Conservation (phyloP, 208 protist species). For the Trypanosoma platydactyli region DNA sequence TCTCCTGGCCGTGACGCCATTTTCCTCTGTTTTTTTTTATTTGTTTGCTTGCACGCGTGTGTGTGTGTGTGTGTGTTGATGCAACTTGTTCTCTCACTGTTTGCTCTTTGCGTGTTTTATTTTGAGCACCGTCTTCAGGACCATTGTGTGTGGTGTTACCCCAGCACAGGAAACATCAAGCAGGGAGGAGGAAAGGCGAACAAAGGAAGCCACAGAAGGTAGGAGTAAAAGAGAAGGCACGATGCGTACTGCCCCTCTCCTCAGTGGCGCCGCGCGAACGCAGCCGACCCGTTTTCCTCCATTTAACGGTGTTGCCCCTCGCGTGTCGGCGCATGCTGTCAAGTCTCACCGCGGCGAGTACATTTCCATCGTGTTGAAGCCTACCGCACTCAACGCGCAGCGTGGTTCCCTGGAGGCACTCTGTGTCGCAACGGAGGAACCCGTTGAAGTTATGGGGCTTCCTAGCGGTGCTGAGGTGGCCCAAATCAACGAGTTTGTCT, state of each 20-base stretch:
- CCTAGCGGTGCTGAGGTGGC: conserved; percentile 74
- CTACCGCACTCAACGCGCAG: conserved; percentile 37
- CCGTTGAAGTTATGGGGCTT: conserved; percentile 63
- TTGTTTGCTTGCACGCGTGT: background rate
- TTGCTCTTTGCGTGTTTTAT: conserved; percentile 8
- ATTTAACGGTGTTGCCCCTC: conserved; percentile 84
- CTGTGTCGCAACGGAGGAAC: conserved; percentile 66
- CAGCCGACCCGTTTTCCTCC: conserved; percentile 57
- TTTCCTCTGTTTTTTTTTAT: conserved; percentile 16
- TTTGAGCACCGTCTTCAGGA: background rate
- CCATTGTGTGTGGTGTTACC: background rate
- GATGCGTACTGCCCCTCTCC: conserved; percentile 13
- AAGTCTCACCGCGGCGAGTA: conserved; percentile 78
- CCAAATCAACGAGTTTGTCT: conserved; percentile 90
- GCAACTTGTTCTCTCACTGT: background rate
- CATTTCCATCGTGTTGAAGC: conserved; percentile 81
- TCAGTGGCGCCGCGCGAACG: conserved; percentile 17
- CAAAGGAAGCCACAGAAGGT: background rate
- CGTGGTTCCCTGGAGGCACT: conserved; percentile 65
- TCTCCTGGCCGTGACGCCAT: too few relatives aligned
- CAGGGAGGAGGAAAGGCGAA: conserved; percentile 4
- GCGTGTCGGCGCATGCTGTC: conserved; percentile 68
- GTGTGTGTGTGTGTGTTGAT: background rate
- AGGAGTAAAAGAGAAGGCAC: background rate
- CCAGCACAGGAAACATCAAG: background rate